phyloP scores from a whole-genome alignment of 495 filamentous ascomycete genomes.

The Talaromyces proteolyticus region DNA sequence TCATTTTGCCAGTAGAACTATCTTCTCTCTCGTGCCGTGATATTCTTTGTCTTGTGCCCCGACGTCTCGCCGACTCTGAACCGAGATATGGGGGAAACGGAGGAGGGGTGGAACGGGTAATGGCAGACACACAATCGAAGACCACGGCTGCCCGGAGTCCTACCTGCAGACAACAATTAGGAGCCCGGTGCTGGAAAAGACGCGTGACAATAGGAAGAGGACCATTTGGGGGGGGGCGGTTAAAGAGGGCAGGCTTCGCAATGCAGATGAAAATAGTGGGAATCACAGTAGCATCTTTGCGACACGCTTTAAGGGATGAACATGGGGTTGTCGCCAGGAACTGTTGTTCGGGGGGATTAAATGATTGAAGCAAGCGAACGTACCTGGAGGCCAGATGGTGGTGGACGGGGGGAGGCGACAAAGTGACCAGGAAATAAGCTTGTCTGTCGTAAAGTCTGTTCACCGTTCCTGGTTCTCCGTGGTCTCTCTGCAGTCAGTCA shows the following conservation, averaged over 20 bases:
- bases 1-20: constrained; percentile 59
- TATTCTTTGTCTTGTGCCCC: constrained; percentile 1
- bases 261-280: constrained; percentile 3
- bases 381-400: constrained; percentile 15
- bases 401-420: constrained; percentile 1
- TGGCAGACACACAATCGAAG: constrained; percentile 9
- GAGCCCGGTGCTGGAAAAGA: neutral
- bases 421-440: neutral
- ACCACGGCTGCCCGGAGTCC: constrained; percentile 5
- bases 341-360: neutral
- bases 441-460: neutral
- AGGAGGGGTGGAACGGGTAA: constrained; percentile 5
- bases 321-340: neutral
- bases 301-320: neutral
- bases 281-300: neutral
- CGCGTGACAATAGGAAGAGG: neutral
- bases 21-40: neutral
- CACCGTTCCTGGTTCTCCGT: neutral
- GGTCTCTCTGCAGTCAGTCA: neutral
- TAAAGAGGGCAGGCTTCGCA: neutral
- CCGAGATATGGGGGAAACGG: constrained; percentile 1
- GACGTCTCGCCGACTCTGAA: neutral
- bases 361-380: constrained; percentile 21
- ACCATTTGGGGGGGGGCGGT: neutral
- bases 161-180: neutral